A percentile compares a stretch with the other conserved stretches of the same genome.
Evolutionary conservation across 768 basidiomycete genomes (phyloP).

Genomic region (Naematelia aurantialba): DNA sequence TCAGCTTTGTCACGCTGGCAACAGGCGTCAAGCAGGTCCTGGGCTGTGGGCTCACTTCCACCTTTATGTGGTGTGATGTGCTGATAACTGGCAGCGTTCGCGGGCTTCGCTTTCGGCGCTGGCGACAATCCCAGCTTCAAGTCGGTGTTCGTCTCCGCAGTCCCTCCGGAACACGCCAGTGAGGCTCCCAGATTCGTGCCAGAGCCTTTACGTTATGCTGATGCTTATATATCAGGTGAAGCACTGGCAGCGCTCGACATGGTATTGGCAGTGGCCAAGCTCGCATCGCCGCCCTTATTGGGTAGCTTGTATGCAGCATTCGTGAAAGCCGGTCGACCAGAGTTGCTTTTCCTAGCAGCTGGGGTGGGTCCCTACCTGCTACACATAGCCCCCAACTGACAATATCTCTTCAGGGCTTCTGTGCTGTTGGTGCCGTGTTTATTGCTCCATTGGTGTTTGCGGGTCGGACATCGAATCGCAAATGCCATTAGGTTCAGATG

Average conservation of each 20-base stretch:
- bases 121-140: conserved; percentile 44
- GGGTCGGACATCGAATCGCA: not conserved
- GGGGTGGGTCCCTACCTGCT: no score
- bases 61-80: not conserved
- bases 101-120: conserved; percentile 34
- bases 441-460: conserved; percentile 13
- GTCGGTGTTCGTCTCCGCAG: conserved; percentile 38
- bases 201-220: conserved; percentile 3
- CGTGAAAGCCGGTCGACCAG: conserved; percentile 33
- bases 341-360: conserved; percentile 37
- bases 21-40: conserved; percentile 33
- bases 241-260: conserved; percentile 45
- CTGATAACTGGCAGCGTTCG: conserved; percentile 20
- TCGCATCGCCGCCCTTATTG: conserved; percentile 36
- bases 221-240: conserved; percentile 18
- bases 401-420: conserved; percentile 16
- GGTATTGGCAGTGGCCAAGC: conserved; percentile 33
- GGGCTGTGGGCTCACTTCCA: conserved; percentile 14
- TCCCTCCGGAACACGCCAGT: conserved; percentile 35
- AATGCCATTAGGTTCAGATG: not conserved
- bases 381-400: no score
- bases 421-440: conserved; percentile 14
- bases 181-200: conserved; percentile 1
- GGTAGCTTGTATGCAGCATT: conserved; percentile 39
- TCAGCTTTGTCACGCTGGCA: conserved; percentile 32